Evolutionary conservation across 2,329 filamentous ascomycete species (phyloP).

Genomic region (Penicillium sp.): DNA sequence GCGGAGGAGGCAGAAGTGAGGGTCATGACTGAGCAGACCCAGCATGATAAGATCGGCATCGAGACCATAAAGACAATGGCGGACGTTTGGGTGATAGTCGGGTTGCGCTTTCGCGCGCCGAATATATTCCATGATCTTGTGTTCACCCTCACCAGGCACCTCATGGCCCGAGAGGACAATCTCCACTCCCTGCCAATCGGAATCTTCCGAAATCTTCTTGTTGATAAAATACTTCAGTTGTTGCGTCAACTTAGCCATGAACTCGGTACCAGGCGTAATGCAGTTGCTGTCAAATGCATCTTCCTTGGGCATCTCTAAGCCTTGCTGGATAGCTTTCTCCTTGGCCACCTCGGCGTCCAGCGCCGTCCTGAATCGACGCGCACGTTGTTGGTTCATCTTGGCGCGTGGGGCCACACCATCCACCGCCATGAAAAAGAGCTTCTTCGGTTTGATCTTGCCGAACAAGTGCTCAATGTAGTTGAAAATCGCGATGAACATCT

Average conservation of each 20-base stretch:
- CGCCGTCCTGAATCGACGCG: constrained; percentile 90
- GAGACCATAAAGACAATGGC: constrained; percentile 94
- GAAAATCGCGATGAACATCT: constrained; percentile 99
- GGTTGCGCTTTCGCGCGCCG: constrained; percentile 94
- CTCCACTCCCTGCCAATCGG: constrained; percentile 96
- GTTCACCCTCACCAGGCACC: constrained; percentile 95
- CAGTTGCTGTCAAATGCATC: constrained; percentile 98
- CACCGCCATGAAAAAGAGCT: constrained; percentile 99
- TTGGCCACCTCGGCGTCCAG: constrained; percentile 85
- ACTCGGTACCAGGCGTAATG: constrained; percentile 93
- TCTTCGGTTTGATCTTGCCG: constrained; percentile 97
- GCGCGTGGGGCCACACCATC: constrained; percentile 96
- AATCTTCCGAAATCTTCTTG: constrained; percentile 97
- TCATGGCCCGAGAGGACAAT: constrained; percentile 97
- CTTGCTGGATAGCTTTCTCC: constrained; percentile 88
- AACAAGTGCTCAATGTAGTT: constrained; percentile 99
- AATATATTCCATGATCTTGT: constrained; percentile 99
- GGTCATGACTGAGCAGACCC: constrained; percentile 93
- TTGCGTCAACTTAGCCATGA: constrained; percentile 93
- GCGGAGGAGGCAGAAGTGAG: constrained; percentile 94
- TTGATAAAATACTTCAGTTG: constrained; percentile 98
- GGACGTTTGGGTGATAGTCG: constrained; percentile 86
- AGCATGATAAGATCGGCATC: constrained; percentile 99
- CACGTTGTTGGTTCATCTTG: constrained; percentile 99
- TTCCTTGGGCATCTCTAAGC: constrained; percentile 90